Percentiles rank a stretch among this genome's conserved stretches.
phyloP scores from a whole-genome alignment of 1,284 basidiomycete genomes.

The Rhodotorula sp. region DNA sequence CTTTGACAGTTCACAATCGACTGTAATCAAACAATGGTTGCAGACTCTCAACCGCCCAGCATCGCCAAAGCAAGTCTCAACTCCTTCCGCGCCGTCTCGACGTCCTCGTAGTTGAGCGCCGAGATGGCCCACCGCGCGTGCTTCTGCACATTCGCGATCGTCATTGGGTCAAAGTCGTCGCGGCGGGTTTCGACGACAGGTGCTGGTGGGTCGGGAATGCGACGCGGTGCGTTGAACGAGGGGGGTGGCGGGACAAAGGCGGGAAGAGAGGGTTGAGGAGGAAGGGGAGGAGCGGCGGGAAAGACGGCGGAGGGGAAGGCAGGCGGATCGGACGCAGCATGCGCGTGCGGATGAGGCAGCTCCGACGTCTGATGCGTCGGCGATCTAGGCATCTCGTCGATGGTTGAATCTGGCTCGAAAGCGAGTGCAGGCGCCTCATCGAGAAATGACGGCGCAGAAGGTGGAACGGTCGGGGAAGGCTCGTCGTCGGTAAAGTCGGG shows the following conservation, averaged over 20 bases:
- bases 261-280: slow-evolving; percentile 5
- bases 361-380: slow-evolving; percentile 28
- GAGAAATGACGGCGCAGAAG: slow-evolving; percentile 27
- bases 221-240: background rate
- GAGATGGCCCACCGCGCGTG: slow-evolving; percentile 88
- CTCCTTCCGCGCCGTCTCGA: slow-evolving; percentile 75
- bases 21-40: background rate
- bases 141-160: slow-evolving; percentile 74
- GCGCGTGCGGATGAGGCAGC: slow-evolving; percentile 19
- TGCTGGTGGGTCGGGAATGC: slow-evolving; percentile 21
- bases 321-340: slow-evolving; percentile 10
- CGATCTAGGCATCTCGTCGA: slow-evolving; percentile 6
- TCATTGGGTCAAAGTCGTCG: slow-evolving; percentile 64
- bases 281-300: slow-evolving; percentile 21
- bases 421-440: background rate
- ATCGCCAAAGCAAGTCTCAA: slow-evolving; percentile 68
- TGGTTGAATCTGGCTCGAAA: background rate
- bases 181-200: slow-evolving; percentile 54
- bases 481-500: slow-evolving; percentile 8
- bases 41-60: slow-evolving; percentile 56
- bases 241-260: background rate
- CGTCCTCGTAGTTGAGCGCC: slow-evolving; percentile 87
- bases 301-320: slow-evolving; percentile 24
- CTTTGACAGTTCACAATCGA: background rate
- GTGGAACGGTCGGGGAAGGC: slow-evolving; percentile 4